These are phyloP conservation scores for Tricladium varicosporioides DNA, from an alignment of 2,329 filamentous ascomycete genomes.

Conservation along the genomic window DNA sequence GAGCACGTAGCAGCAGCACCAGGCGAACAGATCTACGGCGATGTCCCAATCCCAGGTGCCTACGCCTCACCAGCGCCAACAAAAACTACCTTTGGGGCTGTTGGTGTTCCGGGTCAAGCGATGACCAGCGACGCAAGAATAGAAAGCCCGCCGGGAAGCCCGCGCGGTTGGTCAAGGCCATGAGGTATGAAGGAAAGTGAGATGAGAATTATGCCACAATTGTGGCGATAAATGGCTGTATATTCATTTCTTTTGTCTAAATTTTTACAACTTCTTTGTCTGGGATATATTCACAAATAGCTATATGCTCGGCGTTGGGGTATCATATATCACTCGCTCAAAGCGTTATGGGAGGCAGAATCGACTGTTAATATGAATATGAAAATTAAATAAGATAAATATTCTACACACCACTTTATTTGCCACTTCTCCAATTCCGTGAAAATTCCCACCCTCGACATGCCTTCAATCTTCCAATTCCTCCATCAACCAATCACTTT, in stretches of 20 bases:
- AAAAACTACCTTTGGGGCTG: constrained; percentile 29
- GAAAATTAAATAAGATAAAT: no score
- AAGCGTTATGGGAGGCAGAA: no score
- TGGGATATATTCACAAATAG: no score
- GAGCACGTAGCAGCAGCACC: constrained; percentile 69
- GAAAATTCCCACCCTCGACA: no score
- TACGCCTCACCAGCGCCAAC: constrained; percentile 57
- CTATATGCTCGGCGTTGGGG: no score
- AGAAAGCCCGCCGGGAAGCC: constrained; percentile 33
- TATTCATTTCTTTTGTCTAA: neutral
- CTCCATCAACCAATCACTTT: no score
- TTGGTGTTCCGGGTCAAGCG: constrained; percentile 25
- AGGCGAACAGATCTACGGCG: constrained; percentile 79
- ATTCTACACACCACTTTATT: no score
- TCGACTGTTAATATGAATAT: no score
- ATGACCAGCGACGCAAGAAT: constrained; percentile 31
- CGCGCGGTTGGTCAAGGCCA: constrained; percentile 22
- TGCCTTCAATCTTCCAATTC: no score
- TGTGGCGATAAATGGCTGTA: neutral
- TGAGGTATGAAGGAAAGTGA: no score
- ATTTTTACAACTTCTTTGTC: neutral
- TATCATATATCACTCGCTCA: no score
- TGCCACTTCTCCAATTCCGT: no score
- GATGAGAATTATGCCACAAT: neutral
- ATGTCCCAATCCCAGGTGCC: constrained; percentile 85